Base-by-base conservation (phyloP, 2,329 filamentous ascomycete species). In the Aureobasidium leucospermi region DNA sequence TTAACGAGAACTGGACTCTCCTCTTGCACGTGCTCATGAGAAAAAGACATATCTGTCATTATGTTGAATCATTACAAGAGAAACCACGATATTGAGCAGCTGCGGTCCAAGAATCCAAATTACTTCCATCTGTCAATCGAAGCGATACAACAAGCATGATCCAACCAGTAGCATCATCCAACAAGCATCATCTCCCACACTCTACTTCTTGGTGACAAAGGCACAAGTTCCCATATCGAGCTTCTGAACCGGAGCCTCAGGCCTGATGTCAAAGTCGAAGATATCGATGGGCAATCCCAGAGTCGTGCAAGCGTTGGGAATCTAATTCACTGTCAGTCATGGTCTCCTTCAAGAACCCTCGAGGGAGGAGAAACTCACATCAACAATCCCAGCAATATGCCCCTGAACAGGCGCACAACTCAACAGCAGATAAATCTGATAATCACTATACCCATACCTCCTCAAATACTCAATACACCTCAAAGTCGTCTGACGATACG, bases 201-300 rank as follows among this genome's bases (percentile, higher is more conserved):
- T 32, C 45, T 8, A 51, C 7, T 53, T 36, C 52, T 63, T 71
- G 61, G 75, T 79, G 5, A 76, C 74, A 70, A 84, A 88, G 1
- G 88, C 89, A 71, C 89, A 94, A 42, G 70, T 76, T 1, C 87
- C 88, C 81, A 91, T 81, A 69, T 91, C 85, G 60, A 78, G 72
- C 76, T 84, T 83, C 69, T 82, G 76, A 2, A 81, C 82, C 6
- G 80, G 78, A 5, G 78, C 78, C 59, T 80, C 79, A 0, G 90
- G 89, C 48, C 85, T 83, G 65, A 96, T 93, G 70, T 96, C 91
- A 73, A 96, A 96, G 69, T 94, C 89, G 67, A 96, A 96, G 57
- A 96, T 95, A 74, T 96, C 92, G 79, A 96, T 90, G 1, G 92
- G 92, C 58, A 96, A 70, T 0, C 90, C 91, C 61, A 96, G 77